Base-by-base conservation (phyloP, 345 rosid genomes). In the Hypericum androsaemum region DNA sequence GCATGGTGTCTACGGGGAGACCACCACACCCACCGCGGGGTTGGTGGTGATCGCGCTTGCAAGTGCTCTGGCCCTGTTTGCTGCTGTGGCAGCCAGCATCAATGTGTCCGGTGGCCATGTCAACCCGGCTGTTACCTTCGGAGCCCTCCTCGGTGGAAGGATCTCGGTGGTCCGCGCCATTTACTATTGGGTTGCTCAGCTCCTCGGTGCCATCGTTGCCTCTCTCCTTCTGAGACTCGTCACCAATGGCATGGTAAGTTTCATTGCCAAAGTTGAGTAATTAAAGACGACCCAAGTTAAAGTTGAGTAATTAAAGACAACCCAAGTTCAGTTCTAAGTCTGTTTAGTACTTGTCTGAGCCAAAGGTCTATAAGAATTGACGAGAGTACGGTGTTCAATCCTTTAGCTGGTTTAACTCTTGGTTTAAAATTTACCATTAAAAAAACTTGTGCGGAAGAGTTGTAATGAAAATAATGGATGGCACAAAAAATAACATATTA, bases 101-200 rank as follows among this genome's bases (percentile, higher is more conserved):
- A 84, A 81, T 70, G 46, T 79, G 56, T 87, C 89, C 0, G 87
- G 87, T 8, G 96, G 89, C 37, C 92, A 86, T 50, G 73, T 83
- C 22, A 86, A 86, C 61, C 88, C 95, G 0, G 96, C 96, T 0
- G 85, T 81, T 45, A 84, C 96, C 55, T 78, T 81, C 7, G 85
- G 69, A 12, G 72, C 87, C 37, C 74, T 84, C 8, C 53, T 84
- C 7, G 88, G 94, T 10, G 89, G 94, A 36, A 74, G 87, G 66
- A 53, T 87, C 53, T 67, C 88, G 0, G 61, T 81, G 8, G 37
- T 87, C 37, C 78, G 83, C 6, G 85, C 85, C 49, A 14, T 75
- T 41, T 78, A 47, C 61, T 87, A 81, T 65, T 84, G 89, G 89
- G 39, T 80, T 49, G 94, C 88, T 74, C 94, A 84, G 77, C 76